Percentiles rank a stretch among this genome's conserved stretches.
Evolutionary conservation across 352 stramenopile genomes (phyloP).

Genomic region (Phytophthora brassicae): DNA sequence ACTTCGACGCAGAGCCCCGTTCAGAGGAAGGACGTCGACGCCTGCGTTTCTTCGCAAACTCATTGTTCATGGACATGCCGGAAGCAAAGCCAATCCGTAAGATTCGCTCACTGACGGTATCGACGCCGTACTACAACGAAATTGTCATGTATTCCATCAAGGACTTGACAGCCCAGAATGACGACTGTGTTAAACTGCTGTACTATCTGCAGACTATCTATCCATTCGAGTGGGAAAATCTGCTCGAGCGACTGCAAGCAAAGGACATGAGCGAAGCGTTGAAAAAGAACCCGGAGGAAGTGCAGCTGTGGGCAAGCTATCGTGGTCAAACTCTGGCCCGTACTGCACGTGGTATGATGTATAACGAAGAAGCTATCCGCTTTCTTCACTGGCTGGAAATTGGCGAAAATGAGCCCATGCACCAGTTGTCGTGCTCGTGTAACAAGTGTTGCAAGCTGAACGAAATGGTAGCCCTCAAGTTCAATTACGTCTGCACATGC

Average conservation of each 20-base stretch:
- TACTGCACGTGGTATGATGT: slow-evolving; percentile 90
- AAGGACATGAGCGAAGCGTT: slow-evolving; percentile 79
- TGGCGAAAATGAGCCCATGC: slow-evolving; percentile 80
- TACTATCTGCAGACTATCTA: no score
- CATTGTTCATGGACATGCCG: slow-evolving; percentile 88
- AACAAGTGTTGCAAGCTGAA: slow-evolving; percentile 92
- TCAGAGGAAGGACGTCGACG: slow-evolving; percentile 83
- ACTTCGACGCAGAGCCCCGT: slow-evolving; percentile 76
- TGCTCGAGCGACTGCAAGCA: slow-evolving; percentile 79
- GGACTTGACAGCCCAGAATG: slow-evolving; percentile 88
- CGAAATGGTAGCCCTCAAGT: slow-evolving; percentile 84
- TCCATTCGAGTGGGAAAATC: slow-evolving; percentile 78
- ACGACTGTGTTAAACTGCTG: slow-evolving; percentile 28
- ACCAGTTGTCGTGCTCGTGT: slow-evolving; percentile 40
- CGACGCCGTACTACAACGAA: slow-evolving; percentile 91
- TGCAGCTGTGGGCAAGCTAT: slow-evolving; percentile 86
- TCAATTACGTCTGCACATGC: slow-evolving; percentile 89
- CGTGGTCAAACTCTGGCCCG: slow-evolving; percentile 83
- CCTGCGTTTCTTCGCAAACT: slow-evolving; percentile 92
- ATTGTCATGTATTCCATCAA: slow-evolving; percentile 87
- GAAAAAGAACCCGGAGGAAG: slow-evolving; percentile 78
- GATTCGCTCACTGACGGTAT: slow-evolving; percentile 89
- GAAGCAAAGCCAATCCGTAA: slow-evolving; percentile 77
- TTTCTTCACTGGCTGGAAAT: slow-evolving; percentile 90
- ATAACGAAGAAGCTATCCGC: slow-evolving; percentile 89